Base-by-base conservation (phyloP, 768 basidiomycete species). In the Cantharellus anzutake region DNA sequence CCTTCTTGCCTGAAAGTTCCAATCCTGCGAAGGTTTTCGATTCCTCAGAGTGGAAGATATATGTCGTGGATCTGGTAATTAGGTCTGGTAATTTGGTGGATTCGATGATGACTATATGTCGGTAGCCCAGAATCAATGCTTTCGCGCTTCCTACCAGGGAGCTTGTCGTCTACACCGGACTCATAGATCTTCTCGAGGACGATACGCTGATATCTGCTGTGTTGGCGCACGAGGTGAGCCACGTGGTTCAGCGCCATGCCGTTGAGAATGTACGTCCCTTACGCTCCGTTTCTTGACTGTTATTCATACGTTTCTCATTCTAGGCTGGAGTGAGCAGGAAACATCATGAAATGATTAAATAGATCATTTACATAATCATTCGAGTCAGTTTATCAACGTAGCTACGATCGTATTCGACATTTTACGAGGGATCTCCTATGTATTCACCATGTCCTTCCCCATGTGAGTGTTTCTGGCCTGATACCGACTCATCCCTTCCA, bases 361-460 rank as follows among this genome's bases (percentile, higher is more conserved):
- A 55, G 7, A 35, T 34, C 37, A 55, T 11, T 55, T 11, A 7
- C 52, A 55, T 34, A 55, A 29, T 37, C 42, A n/a, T 53, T 37
- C 11, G 20, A 14, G 48, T 42, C 61, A 71, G 70, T 72, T 74
- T 66, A 61, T 73, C 35, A 73, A 72, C 48, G 67, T 73, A 4
- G 71, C 71, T 2, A 69, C 71, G 0, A 73, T 75, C 2, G 69
- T 70, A 2, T 75, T 75, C 57, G 74, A 75, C 62, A 67, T 74
- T 16, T 62, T 75, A 2, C 69, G 74, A 41, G 73, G 73, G 1
- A 67, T 73, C 51, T 68, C 70, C 0, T 73, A 70, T 62, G 72
- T 72, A 0, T 59, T 74, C 59, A 73, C 73, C 0, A 69, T 75
- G 20, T 73, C 72, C 2, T 75, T 75, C 63, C 74, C 74, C 2